phyloP scores from a whole-genome alignment of 2,329 filamentous ascomycete genomes.

The Aspergillus neoniger region DNA sequence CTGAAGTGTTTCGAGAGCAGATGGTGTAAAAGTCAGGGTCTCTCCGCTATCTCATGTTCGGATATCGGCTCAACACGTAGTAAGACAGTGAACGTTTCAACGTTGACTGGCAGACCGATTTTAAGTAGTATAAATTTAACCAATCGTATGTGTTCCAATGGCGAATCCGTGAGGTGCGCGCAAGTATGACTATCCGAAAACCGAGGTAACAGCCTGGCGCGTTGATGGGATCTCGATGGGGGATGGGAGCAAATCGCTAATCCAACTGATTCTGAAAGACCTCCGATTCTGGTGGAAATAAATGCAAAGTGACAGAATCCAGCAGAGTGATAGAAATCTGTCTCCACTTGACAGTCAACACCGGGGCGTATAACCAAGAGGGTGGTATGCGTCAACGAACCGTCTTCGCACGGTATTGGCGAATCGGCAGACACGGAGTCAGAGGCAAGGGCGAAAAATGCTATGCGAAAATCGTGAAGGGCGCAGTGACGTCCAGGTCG shows the following conservation, averaged over 20 bases:
- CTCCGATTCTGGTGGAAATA: not conserved
- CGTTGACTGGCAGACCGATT: not conserved
- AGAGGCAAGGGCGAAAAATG: not conserved
- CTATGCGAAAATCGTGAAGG: not conserved
- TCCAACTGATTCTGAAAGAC: not conserved
- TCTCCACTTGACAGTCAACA: not conserved
- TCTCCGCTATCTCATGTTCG: constrained; percentile 30
- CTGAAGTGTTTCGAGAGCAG: not conserved
- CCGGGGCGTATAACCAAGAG: not conserved
- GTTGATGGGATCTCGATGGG: not conserved
- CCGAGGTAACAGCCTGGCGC: not conserved
- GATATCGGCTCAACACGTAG: constrained; percentile 8
- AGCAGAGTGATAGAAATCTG: not conserved
- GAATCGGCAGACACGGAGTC: not conserved
- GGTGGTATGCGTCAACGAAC: not conserved
- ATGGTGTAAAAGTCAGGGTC: not conserved
- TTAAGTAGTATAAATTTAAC: not conserved
- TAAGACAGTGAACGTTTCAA: not conserved
- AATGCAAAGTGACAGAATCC: not conserved
- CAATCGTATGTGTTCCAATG: not conserved
- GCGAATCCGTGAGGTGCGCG: not conserved
- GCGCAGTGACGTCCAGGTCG: not conserved
- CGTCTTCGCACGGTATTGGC: not conserved
- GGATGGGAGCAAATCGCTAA: not conserved
- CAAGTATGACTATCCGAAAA: not conserved